Evolutionary conservation across 2,329 filamentous ascomycete genomes (phyloP), one percentile per base, ranked within the genome.

Genomic region (Plectosphaerella plurivora): DNA sequence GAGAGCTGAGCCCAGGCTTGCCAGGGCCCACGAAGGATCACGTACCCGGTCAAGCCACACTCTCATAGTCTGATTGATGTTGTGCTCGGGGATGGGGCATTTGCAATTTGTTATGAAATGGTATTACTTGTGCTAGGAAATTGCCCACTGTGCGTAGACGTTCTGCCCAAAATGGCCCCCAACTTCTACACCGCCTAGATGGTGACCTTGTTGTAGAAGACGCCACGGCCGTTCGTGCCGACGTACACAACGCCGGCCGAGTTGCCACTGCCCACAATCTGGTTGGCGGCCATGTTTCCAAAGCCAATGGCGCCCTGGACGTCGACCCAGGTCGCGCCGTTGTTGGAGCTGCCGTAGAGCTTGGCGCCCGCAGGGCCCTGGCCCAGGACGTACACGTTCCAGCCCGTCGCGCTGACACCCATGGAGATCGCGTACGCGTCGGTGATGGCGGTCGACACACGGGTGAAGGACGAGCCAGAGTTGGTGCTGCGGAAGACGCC

Each of bases 401-500:
- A 78, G 4, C 57, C 64, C 4, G 59, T 60, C 0, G 68, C 66
- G 0, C 74, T 74, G 0, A 68, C 60, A 0, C 76, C 76, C 0
- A 79, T 64, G 0, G 75, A 66, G 51, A 79, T 66, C 49, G 74
- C 67, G 47, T 74, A 66, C 1, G 71, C 73, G 53, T 71, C 65
- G 1, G 64, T 74, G 16, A 78, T 55, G 4, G 53, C 55, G 0
- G 63, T 60, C 3, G 69, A 67, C 0, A 72, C 60, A 28, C 71
- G 64, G 0, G 70, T 67, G 57, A 82, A 83, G 2, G 71, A 70
- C 4, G 64, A 61, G 7, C 79, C 81, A 37, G 68, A 81, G 62
- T 84, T 64, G 14, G 73, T 76, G 10, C 76, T 81, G 58, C 74
- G 74, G 68, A 78, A 83, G 48, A 84, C 65, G 10, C 81, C 81